These are phyloP conservation scores for Leishmania amazonensis DNA, from an alignment of 208 protist genomes.

Conservation along the genomic window DNA sequence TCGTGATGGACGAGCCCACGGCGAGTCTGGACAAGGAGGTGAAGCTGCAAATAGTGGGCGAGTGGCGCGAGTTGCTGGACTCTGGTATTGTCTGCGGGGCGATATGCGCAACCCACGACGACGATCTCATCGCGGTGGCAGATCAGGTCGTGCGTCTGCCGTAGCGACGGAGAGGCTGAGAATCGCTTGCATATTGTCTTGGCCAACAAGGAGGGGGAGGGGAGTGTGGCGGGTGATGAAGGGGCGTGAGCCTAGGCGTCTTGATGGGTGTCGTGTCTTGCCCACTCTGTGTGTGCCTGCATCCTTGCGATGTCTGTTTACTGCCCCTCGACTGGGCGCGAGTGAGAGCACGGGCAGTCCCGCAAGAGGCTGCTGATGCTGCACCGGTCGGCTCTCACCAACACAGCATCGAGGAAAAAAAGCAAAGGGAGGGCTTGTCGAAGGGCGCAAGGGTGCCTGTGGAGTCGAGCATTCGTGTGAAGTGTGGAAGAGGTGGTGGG, in stretches of 20 bases:
- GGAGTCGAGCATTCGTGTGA: background rate
- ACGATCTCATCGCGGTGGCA: conserved; percentile 49
- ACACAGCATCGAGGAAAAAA: background rate
- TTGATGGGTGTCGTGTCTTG: background rate
- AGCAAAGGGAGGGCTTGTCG: too few species aligned
- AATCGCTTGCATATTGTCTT: background rate
- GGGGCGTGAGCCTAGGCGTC: background rate
- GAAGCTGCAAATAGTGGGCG: conserved; percentile 43
- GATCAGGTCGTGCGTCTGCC: conserved; percentile 54
- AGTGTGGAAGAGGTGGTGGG: background rate
- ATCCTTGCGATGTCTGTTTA: too few species aligned
- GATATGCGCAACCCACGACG: conserved; percentile 71
- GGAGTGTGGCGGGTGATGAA: background rate
- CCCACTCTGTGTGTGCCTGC: too few species aligned
- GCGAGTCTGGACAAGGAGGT: conserved; percentile 62
- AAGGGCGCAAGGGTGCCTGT: background rate
- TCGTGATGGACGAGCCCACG: conserved; percentile 85
- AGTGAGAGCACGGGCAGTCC: background rate
- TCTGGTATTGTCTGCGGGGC: conserved; percentile 42
- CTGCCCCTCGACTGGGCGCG: background rate
- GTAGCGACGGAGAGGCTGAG: background rate
- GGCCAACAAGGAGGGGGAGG: background rate
- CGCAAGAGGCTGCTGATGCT: background rate
- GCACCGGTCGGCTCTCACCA: background rate
- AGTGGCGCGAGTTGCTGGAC: conserved; percentile 53